Conservation (phyloP, 2,329 filamentous ascomycete genomes). For the Cercospora sesami region DNA sequence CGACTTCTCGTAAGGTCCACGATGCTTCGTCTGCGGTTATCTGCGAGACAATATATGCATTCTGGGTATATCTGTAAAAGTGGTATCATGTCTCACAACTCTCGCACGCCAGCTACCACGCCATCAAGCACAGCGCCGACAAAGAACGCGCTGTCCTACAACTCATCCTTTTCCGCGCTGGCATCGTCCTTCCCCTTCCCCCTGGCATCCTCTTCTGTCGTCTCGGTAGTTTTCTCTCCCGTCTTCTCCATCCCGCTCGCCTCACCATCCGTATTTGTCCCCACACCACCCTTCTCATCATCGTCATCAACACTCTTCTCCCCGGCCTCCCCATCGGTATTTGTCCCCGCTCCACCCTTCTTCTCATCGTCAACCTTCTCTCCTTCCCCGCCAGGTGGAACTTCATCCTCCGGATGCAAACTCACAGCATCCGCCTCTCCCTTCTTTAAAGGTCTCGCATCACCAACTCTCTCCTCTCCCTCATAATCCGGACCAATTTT, state of each 20-base stretch:
- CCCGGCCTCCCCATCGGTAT: background rate
- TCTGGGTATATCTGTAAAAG: background rate
- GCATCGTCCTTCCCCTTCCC: background rate
- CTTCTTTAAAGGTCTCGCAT: background rate
- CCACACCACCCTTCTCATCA: background rate
- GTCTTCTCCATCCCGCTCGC: constrained; percentile 16
- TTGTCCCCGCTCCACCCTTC: background rate
- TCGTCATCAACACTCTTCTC: background rate
- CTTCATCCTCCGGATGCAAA: constrained; percentile 11
- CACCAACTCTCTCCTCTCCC: constrained; percentile 19
- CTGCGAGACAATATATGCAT: background rate
- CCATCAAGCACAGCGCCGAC: constrained; percentile 9
- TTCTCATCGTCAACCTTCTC: background rate
- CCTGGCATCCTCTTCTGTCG: constrained; percentile 3
- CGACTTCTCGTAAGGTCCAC: too few species aligned
- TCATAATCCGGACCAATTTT: constrained; percentile 28
- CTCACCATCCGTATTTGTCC: constrained; percentile 7
- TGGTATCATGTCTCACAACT: constrained; percentile 4
- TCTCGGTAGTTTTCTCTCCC: constrained; percentile 11
- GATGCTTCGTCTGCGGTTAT: too few species aligned
- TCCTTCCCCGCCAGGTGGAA: background rate
- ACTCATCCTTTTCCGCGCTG: constrained; percentile 1
- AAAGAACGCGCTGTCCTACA: constrained; percentile 7
- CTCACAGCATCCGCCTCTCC: background rate
- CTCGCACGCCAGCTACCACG: constrained; percentile 6